phyloP scores from a whole-genome alignment of 805 yeast species.

The Candida nonsorbophila region DNA sequence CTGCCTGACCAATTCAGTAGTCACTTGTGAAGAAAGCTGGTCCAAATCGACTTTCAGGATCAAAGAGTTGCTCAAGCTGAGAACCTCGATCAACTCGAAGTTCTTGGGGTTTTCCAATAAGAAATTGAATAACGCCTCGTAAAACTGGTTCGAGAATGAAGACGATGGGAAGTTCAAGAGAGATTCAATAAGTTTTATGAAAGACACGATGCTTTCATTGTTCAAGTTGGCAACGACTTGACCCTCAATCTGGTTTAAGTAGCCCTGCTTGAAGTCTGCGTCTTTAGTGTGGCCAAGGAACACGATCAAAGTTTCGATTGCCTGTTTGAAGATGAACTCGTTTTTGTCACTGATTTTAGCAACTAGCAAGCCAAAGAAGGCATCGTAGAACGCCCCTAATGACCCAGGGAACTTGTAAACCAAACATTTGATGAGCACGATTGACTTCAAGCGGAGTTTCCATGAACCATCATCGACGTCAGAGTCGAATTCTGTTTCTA shows the following conservation, averaged over 20 bases:
- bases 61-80: conserved; percentile 4
- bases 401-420: conserved; percentile 19
- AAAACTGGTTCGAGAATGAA: conserved; percentile 6
- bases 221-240: conserved; percentile 18
- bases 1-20: conserved; percentile 2
- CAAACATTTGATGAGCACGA: conserved; percentile 29
- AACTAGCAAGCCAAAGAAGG: no score
- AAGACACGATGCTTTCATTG: conserved; percentile 7
- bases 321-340: conserved; percentile 46
- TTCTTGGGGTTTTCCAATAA: conserved; percentile 5
- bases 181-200: conserved; percentile 6
- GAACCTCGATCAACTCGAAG: conserved; percentile 8
- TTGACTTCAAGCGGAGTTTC: conserved; percentile 55
- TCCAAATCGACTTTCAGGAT: no score
- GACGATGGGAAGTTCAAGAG: conserved; percentile 2
- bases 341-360: conserved; percentile 39
- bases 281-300: conserved; percentile 1
- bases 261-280: no score
- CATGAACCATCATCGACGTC: conserved; percentile 48
- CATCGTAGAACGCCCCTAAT: conserved; percentile 6
- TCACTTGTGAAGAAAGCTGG: neutral
- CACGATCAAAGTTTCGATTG: conserved; percentile 38
- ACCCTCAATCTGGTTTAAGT: conserved; percentile 9
- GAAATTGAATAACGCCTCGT: conserved; percentile 5
- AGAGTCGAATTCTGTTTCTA: conserved; percentile 36